Conservation (phyloP, 1,139 yeast species). For the Nadsonia starkeyi-henricii region DNA sequence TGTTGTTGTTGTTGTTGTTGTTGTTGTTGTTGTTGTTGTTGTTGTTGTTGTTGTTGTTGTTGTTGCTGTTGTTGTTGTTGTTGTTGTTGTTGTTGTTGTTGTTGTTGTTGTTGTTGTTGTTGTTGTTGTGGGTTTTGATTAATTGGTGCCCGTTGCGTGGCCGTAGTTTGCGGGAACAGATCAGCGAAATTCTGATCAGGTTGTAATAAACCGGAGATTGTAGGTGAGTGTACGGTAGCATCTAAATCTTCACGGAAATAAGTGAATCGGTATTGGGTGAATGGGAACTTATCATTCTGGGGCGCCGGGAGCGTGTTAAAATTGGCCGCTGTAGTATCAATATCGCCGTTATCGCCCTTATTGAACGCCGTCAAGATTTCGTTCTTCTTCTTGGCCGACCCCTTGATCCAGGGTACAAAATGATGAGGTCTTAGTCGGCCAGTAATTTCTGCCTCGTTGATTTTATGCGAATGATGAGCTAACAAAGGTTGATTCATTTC, state of each 20-base stretch:
- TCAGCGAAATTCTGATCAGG: constrained; percentile 25
- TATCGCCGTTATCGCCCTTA: not conserved
- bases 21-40: no score
- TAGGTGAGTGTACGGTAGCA: constrained; percentile 81
- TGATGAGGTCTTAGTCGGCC: constrained; percentile 66
- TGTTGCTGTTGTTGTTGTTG: not conserved
- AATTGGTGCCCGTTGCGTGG: not conserved
- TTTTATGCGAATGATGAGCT: constrained; percentile 28
- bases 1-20: not conserved
- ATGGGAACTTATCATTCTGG: constrained; percentile 17
- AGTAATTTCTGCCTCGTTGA: constrained; percentile 53
- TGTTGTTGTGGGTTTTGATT: not conserved
- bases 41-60: no score
- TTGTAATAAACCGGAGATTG: constrained; percentile 65
- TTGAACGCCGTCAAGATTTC: constrained; percentile 1
- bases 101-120: not conserved
- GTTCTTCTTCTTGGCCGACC: constrained; percentile 2
- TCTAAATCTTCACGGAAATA: constrained; percentile 84
- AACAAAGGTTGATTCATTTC: constrained; percentile 10
- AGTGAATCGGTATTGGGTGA: constrained; percentile 42
- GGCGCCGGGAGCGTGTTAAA: constrained; percentile 12
- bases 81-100: not conserved
- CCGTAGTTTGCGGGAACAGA: constrained; percentile 16
- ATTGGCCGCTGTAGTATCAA: not conserved
- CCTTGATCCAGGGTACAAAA: constrained; percentile 56